Evolutionary conservation across 139 green algal genomes (phyloP).

Genomic region (Chara braunii): DNA sequence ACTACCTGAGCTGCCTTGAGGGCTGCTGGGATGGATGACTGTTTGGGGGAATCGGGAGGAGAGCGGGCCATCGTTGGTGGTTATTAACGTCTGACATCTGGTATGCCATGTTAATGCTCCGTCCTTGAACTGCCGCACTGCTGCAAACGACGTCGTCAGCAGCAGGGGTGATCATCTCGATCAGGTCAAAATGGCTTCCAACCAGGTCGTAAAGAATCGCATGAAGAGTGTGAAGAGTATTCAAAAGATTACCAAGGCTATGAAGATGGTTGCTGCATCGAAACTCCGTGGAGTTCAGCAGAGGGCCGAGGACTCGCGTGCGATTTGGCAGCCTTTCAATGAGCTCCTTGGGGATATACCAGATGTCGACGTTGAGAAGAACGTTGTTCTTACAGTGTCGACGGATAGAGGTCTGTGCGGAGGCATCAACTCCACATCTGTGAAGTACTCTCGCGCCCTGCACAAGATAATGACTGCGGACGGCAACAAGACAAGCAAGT

Average conservation of each 20-base stretch:
- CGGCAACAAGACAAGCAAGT: conserved; percentile 37
- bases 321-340: conserved; percentile 74
- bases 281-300: conserved; percentile 87
- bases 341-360: conserved; percentile 85
- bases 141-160: too few relatives aligned
- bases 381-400: conserved; percentile 74
- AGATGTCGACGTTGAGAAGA: conserved; percentile 48
- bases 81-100: too few relatives aligned
- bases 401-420: conserved; percentile 94
- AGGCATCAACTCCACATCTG: conserved; percentile 91
- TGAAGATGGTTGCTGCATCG: conserved; percentile 99
- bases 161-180: too few relatives aligned
- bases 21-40: too few relatives aligned
- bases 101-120: too few relatives aligned
- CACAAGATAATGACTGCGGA: conserved; percentile 34
- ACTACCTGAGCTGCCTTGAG: too few relatives aligned
- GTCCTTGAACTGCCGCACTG: too few relatives aligned
- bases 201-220: conserved; percentile 71
- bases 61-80: too few relatives aligned
- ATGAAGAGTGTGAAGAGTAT: conserved; percentile 98
- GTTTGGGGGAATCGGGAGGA: too few relatives aligned
- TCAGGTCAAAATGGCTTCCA: too few relatives aligned
- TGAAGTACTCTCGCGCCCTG: conserved; percentile 66
- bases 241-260: conserved; percentile 98
- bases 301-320: conserved; percentile 59